Evolutionary conservation across 139 green algal species (phyloP), one percentile per base, ranked within the genome.

Genomic region (Eudorina sp.): DNA sequence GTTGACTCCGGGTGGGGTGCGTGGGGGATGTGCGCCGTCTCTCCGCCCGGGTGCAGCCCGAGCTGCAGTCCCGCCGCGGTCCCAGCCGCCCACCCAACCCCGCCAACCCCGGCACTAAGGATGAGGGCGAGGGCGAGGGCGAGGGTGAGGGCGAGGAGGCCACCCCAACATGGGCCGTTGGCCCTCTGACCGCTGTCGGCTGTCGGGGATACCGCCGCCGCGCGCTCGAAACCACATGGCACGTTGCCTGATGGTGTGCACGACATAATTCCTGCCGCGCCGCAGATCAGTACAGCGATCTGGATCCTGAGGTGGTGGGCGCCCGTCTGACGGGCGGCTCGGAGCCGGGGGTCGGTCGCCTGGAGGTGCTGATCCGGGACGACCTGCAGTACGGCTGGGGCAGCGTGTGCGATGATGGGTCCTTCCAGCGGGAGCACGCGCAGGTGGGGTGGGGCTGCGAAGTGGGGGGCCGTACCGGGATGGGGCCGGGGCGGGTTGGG

Each of bases 341-440:
- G 34, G 25, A 45, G 18, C 1, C 66, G 3, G 21, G 16, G 9
- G 29, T 46, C 3, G 66, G 66, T 9, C 66, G 66, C 16, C 11
- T 75, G 14, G 66, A 75, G 66, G 66, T 75, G 31, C 66, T 75
- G 34, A 11, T 75, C 31, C 66, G 66, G 3, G 8, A 75, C 66
- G 66, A 75, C 34, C 66, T 75, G n/a, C 34, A 75, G 66, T 45
- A 46, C 66, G 66, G 66, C 29, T 75, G 66, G 66, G 66, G 66
- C 0, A 48, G 21, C 16, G 31, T 75, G 19, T 75, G 66, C 31
- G 66, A 75, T 27, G 66, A 75, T 25, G 66, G 66, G 1, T 75
- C 66, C 66, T 75, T 75, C 66, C 46, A 31, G 7, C 14, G 5
- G 34, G 19, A 25, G 38, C 31, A 75, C 38, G 66, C 66, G 38